These are phyloP conservation scores for Phytophthora sp. DNA, from an alignment of 352 stramenopile genomes.

Conservation along the genomic window DNA sequence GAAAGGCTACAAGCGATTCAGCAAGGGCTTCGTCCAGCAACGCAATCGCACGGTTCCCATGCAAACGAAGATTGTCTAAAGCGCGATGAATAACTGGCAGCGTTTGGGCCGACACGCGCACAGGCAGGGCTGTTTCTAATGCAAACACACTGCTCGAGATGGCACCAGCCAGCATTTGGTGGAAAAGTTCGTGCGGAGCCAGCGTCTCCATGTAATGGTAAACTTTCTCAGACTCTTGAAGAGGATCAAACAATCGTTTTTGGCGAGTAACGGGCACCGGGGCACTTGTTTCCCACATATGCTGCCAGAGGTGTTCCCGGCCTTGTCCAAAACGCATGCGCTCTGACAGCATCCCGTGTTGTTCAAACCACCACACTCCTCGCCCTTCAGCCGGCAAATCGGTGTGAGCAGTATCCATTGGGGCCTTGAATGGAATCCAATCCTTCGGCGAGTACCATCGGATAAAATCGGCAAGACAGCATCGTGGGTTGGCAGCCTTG, in stretches of 20 bases:
- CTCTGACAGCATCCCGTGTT: conserved; percentile 71
- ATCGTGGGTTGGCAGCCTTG: conserved; percentile 77
- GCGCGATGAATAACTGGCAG: conserved; percentile 46
- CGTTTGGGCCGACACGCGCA: conserved; percentile 26
- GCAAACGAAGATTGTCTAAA: conserved; percentile 40
- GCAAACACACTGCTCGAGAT: conserved; percentile 66
- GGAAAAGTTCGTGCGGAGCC: conserved; percentile 76
- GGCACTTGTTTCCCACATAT: conserved; percentile 71
- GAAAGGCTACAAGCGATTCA: conserved; percentile 70
- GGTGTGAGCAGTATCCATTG: conserved; percentile 14
- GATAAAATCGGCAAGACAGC: conserved; percentile 80
- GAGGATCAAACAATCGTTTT: conserved; percentile 71
- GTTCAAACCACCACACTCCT: conserved; percentile 73
- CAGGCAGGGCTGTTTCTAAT: conserved; percentile 53
- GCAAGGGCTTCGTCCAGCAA: conserved; percentile 67
- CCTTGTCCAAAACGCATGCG: conserved; percentile 63
- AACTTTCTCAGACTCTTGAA: conserved; percentile 80
- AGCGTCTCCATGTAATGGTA: conserved; percentile 87
- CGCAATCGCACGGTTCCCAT: conserved; percentile 54
- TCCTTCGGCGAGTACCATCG: conserved; percentile 87
- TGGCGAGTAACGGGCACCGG: conserved; percentile 65
- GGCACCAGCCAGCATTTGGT: conserved; percentile 73
- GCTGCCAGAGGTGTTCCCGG: conserved; percentile 67
- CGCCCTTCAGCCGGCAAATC: conserved; percentile 50
- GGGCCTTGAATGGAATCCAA: conserved; percentile 59